A percentile compares a stretch with the other conserved stretches of the same genome.
Evolutionary conservation across 257 asterid species (phyloP).

Genomic region (Lycium barbarum): DNA sequence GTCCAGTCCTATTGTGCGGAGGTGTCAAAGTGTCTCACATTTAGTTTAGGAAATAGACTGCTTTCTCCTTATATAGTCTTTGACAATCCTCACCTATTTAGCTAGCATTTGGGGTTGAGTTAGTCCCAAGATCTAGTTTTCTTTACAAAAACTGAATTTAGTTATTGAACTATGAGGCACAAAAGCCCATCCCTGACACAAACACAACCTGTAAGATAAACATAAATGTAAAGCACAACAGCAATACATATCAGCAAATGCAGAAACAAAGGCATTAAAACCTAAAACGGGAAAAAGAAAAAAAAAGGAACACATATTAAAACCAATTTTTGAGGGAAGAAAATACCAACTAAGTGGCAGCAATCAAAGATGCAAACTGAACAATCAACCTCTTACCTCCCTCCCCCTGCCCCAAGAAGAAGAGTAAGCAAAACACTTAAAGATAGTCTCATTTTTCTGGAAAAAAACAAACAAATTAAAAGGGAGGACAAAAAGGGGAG

Average conservation of each 20-base stretch:
- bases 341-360: not conserved
- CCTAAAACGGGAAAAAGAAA: not conserved
- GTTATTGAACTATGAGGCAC: not conserved
- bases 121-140: not conserved
- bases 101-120: not conserved
- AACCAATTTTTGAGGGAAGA: not conserved
- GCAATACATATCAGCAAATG: not conserved
- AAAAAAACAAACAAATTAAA: not conserved
- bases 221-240: constrained; percentile 12
- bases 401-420: not conserved
- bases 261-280: not conserved
- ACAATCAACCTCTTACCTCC: not conserved
- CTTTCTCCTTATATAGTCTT: not conserved
- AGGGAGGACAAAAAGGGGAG: not conserved
- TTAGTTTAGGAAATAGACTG: not conserved
- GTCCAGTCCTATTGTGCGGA: not conserved
- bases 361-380: not conserved
- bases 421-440: not conserved
- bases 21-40: not conserved
- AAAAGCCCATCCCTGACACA: not conserved
- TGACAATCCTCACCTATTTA: not conserved
- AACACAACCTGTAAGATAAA: not conserved
- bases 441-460: not conserved
- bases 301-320: not conserved
- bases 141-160: not conserved